phyloP scores from a whole-genome alignment of 768 basidiomycete species.

The Mycena chlorophos region DNA sequence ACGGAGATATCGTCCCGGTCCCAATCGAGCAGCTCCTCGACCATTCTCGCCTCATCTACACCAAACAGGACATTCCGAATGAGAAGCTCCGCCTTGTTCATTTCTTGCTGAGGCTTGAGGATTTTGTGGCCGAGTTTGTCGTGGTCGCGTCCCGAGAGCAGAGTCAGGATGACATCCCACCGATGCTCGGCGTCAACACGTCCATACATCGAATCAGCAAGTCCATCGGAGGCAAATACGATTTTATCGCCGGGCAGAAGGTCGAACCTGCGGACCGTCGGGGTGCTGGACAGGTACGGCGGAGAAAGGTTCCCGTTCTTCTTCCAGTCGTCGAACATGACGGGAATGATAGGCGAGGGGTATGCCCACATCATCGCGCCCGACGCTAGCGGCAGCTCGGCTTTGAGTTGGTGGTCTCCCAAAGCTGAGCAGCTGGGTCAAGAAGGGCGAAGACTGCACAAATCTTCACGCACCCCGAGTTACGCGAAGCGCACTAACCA shows the following conservation, averaged over 20 bases:
- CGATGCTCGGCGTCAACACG: constrained; percentile 1
- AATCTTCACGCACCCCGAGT: constrained; percentile 10
- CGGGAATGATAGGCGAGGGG: not conserved
- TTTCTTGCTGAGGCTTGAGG: not conserved
- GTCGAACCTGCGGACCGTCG: constrained; percentile 6
- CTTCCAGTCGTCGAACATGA: not conserved
- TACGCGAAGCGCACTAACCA: constrained; percentile 6
- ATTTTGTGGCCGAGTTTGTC: constrained; percentile 5
- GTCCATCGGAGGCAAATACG: constrained; percentile 19
- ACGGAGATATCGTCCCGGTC: constrained; percentile 16
- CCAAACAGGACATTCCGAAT: constrained; percentile 15
- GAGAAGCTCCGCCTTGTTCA: constrained; percentile 8
- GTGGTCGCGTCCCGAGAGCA: constrained; percentile 3
- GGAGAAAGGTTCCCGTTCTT: constrained; percentile 4
- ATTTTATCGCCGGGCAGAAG: constrained; percentile 11
- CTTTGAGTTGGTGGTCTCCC: constrained; percentile 16
- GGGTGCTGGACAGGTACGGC: constrained; percentile 13
- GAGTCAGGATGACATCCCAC: constrained; percentile 15
- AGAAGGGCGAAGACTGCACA: no score
- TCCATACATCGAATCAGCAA: constrained; percentile 12
- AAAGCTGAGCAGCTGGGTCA: no score
- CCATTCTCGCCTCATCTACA: constrained; percentile 4
- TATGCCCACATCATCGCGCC: constrained; percentile 1
- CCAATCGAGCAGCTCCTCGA: not conserved
- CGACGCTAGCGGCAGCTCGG: not conserved